phyloP scores from a whole-genome alignment of 371 early-diverging fungal genomes.

The Mortierella sp. region DNA sequence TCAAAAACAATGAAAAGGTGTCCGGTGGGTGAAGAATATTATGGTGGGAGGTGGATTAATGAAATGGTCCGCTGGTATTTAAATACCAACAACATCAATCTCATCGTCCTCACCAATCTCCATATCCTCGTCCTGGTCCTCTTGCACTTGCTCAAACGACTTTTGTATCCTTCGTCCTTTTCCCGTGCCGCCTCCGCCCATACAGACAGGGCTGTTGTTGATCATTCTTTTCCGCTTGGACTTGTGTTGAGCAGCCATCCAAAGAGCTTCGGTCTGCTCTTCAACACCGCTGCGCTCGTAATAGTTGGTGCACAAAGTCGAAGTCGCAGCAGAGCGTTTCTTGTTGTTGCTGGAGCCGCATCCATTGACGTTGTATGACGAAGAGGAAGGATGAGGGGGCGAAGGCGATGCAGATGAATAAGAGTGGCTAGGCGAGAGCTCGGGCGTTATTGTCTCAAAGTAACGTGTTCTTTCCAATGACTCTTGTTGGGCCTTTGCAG shows the following conservation, averaged over 20 bases:
- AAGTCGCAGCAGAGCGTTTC: conserved; percentile 22
- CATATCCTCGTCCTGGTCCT: conserved; percentile 16
- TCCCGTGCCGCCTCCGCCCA: conserved; percentile 48
- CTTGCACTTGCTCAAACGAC: conserved; percentile 11
- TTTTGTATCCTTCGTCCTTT: conserved; percentile 47
- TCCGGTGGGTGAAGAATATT: not conserved
- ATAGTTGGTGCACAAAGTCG: conserved; percentile 19
- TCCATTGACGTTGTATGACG: conserved; percentile 11
- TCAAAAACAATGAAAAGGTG: not conserved
- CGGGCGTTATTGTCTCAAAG: conserved; percentile 34
- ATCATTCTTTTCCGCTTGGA: conserved; percentile 29
- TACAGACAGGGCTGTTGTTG: conserved; percentile 36
- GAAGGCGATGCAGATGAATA: conserved; percentile 46
- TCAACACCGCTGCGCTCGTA: conserved; percentile 22
- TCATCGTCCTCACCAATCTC: conserved; percentile 51
- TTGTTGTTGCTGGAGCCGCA: conserved; percentile 20
- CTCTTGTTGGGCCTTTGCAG: conserved; percentile 25
- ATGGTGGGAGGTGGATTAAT: not conserved
- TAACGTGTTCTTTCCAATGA: conserved; percentile 16
- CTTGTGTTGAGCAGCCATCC: conserved; percentile 30
- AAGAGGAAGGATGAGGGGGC: conserved; percentile 47
- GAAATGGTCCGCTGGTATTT: not conserved
- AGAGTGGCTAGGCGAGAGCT: conserved; percentile 42
- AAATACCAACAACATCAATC: conserved; percentile 55
- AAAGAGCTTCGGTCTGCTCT: conserved; percentile 34